phyloP scores from a whole-genome alignment of 2,329 filamentous ascomycete species.

The Fusarium udum region DNA sequence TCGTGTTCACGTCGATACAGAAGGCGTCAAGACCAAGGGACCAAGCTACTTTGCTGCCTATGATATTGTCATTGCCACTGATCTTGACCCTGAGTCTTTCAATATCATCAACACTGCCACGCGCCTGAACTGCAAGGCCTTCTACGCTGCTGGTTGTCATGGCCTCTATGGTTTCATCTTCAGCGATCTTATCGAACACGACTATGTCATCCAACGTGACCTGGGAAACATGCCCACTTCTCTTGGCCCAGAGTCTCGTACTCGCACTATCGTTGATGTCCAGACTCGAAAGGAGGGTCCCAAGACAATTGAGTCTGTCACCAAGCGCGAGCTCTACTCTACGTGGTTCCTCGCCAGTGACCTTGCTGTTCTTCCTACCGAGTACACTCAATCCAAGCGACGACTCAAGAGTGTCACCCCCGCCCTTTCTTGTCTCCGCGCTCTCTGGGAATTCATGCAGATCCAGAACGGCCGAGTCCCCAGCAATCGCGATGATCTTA shows the following conservation, averaged over 20 bases:
- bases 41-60: constrained; percentile 81
- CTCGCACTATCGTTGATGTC: constrained; percentile 77
- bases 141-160: constrained; percentile 88
- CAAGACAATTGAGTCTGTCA: constrained; percentile 84
- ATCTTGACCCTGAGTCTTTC: constrained; percentile 79
- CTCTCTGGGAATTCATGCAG: constrained; percentile 83
- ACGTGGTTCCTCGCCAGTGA: constrained; percentile 86
- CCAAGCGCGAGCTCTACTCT: constrained; percentile 90
- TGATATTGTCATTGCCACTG: constrained; percentile 89
- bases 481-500: constrained; percentile 71
- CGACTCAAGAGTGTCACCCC: constrained; percentile 82
- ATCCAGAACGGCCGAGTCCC: constrained; percentile 63
- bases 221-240: constrained; percentile 77
- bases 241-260: constrained; percentile 74
- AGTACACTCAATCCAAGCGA: constrained; percentile 73
- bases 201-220: constrained; percentile 87
- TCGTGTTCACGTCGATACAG: constrained; percentile 74
- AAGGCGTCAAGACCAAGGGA: constrained; percentile 72
- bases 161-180: constrained; percentile 97
- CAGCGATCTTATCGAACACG: constrained; percentile 88
- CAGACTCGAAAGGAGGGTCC: constrained; percentile 73
- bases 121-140: constrained; percentile 78
- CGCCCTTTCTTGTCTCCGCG: constrained; percentile 84
- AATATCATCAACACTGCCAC: constrained; percentile 87
- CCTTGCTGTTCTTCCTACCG: constrained; percentile 74